These are phyloP conservation scores for Trichoderma sp. DNA, from an alignment of 2,329 filamentous ascomycete genomes.

Conservation along the genomic window DNA sequence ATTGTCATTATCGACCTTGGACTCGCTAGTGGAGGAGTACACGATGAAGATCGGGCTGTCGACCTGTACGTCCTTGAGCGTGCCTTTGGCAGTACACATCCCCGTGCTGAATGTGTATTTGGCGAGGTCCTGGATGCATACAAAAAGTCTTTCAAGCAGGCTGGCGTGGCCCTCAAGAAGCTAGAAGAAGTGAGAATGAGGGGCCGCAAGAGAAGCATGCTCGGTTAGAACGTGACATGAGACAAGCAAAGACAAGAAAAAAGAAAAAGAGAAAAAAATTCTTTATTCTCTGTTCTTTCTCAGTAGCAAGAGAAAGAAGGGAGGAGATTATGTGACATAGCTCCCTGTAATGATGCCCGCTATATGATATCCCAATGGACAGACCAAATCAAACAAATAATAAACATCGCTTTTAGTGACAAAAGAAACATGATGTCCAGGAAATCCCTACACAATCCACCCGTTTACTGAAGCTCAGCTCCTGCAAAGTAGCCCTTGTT, in stretches of 20 bases:
- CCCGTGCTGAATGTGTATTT: constrained; percentile 77
- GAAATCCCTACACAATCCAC: not conserved
- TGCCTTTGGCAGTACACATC: constrained; percentile 94
- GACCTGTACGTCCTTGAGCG: constrained; percentile 95
- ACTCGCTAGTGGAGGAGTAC: constrained; percentile 74
- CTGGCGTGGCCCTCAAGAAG: constrained; percentile 71
- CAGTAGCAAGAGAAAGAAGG: not conserved
- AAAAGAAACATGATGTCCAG: not conserved
- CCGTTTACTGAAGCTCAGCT: constrained; percentile 60
- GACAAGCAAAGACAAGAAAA: not conserved
- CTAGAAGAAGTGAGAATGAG: constrained; percentile 92
- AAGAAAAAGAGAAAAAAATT: not conserved
- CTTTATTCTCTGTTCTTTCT: not conserved
- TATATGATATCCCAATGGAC: constrained; percentile 30
- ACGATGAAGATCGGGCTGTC: constrained; percentile 92
- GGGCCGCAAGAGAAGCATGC: constrained; percentile 94
- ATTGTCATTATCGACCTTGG: constrained; percentile 95
- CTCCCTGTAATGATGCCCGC: constrained; percentile 35
- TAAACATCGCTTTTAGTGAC: constrained; percentile 11
- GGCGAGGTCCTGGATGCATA: constrained; percentile 74
- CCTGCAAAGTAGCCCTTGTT: constrained; percentile 97
- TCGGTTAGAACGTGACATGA: constrained; percentile 59
- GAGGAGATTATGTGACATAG: not conserved
- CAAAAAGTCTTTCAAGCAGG: constrained; percentile 71
- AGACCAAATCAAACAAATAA: constrained; percentile 7